Conservation (phyloP, 1,139 yeast species). For the Yamadazyma sp. region DNA sequence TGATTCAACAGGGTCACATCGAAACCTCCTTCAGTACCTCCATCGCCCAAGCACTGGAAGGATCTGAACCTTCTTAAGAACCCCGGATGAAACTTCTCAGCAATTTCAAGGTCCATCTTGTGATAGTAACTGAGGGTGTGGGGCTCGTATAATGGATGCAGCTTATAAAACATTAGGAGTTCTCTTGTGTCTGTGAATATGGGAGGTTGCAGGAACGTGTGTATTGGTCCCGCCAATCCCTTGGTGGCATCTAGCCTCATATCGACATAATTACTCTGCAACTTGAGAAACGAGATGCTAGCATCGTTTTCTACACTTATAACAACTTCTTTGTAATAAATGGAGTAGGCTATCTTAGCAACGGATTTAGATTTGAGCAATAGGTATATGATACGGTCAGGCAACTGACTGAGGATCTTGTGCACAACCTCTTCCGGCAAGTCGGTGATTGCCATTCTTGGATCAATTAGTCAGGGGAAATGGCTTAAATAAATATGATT, state of each 20-base stretch:
- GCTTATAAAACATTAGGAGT: constrained; percentile 4
- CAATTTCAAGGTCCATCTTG: neutral
- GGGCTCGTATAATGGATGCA: constrained; percentile 5
- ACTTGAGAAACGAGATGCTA: neutral
- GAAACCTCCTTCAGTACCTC: neutral
- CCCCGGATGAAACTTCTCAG: neutral
- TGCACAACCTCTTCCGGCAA: constrained; percentile 2
- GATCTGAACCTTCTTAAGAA: neutral
- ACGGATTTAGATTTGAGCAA: constrained; percentile 3
- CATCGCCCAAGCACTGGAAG: neutral
- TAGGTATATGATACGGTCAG: constrained; percentile 1
- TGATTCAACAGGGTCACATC: neutral
- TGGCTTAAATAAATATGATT: too few species aligned
- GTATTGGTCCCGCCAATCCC: neutral
- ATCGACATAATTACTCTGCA: neutral
- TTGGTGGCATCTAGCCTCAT: neutral
- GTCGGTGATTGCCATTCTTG: neutral
- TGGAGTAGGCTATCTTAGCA: constrained; percentile 2
- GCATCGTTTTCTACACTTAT: neutral
- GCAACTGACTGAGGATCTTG: constrained; percentile 1
- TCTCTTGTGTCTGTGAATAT: neutral
- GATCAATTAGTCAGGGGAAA: too few species aligned
- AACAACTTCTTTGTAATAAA: constrained; percentile 3
- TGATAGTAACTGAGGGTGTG: neutral
- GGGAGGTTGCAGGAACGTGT: neutral